These are phyloP conservation scores for Physcia stellaris DNA, from an alignment of 495 filamentous ascomycete species.

Conservation along the genomic window DNA sequence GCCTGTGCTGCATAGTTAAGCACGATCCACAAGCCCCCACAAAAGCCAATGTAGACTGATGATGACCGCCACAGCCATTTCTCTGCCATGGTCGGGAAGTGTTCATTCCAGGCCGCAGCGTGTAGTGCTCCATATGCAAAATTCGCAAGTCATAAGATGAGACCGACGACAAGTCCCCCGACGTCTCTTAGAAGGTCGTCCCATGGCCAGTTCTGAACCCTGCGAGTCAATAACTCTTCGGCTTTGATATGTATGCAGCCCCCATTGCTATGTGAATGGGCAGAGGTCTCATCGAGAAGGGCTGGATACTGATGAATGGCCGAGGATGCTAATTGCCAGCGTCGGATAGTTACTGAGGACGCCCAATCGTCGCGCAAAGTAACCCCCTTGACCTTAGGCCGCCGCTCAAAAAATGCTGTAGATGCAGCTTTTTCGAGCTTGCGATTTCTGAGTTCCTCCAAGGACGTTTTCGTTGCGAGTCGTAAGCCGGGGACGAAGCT, in stretches of 20 bases:
- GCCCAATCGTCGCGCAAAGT: no score
- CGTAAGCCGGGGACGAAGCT: slow-evolving; percentile 10
- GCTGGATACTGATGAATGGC: no score
- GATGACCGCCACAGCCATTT: slow-evolving; percentile 17
- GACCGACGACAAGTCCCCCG: neutral
- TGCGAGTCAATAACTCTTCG: neutral
- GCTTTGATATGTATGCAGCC: slow-evolving; percentile 5
- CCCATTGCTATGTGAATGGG: neutral
- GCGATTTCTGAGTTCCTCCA: neutral
- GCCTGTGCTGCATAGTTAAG: neutral
- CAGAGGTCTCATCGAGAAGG: no score
- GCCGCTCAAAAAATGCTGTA: slow-evolving; percentile 5
- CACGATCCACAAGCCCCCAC: slow-evolving; percentile 1
- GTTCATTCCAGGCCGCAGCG: slow-evolving; percentile 17
- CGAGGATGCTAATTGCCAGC: no score
- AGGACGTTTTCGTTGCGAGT: neutral
- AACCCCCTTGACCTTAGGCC: no score
- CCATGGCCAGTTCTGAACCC: slow-evolving; percentile 1
- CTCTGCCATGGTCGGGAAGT: slow-evolving; percentile 17
- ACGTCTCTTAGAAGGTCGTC: slow-evolving; percentile 2
- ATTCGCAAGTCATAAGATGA: neutral
- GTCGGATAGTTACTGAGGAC: no score
- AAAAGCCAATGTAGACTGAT: slow-evolving; percentile 2
- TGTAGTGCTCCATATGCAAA: slow-evolving; percentile 14
- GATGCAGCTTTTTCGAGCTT: neutral